Base-by-base conservation (phyloP, 1,139 yeast species). In the Yamadazyma trypodendri region DNA sequence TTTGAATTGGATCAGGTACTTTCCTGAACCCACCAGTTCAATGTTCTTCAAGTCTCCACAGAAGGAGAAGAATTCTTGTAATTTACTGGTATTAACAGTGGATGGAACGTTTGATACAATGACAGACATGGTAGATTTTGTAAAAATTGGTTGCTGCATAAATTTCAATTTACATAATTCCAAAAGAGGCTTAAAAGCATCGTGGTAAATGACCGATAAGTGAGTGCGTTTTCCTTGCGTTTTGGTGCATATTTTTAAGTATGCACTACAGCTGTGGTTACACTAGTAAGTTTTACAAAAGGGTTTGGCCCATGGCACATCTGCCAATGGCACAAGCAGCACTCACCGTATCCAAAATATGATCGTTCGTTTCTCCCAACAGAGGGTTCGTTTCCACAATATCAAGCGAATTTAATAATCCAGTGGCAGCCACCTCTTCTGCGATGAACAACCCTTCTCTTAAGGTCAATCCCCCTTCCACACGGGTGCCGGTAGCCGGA, bases 401-500 rank as follows among this genome's bases (percentile, higher is more conserved):
- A 60, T 92, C 98, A 63, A 92, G 68, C 16, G 95, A 90, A 12
- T 83, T 81, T 48, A 92, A 77, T 51, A 83, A 79, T 22, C 96
- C 96, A 28, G 95, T 79, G 55, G 81, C 88, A 9, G 97, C 96
- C 31, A 90, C 69, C 47, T 94, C 94, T 65, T 92, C 98, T 44
- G 92, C 94, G 39, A 92, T 66, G 59, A 84, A 92, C 57, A 94
- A 76, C 34, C 96, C 97, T 65, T 92, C 98, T 67, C 98, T 78
- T 63, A 92, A 75, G 6, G 96, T 83, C 47, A 92, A 73, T 3
- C 98, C 98, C 45, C 97, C 97, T 59, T 96, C 83, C 14, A 92
- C 98, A 40, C 97, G 90, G 2, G 98, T 92, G 40, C 98, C 98
- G 2, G 98, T 92, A 28, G 97, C 96, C 22, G 97, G 97, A 12